These are phyloP conservation scores for Rubia tinctorum DNA, from an alignment of 305 asterid species.

Conservation along the genomic window DNA sequence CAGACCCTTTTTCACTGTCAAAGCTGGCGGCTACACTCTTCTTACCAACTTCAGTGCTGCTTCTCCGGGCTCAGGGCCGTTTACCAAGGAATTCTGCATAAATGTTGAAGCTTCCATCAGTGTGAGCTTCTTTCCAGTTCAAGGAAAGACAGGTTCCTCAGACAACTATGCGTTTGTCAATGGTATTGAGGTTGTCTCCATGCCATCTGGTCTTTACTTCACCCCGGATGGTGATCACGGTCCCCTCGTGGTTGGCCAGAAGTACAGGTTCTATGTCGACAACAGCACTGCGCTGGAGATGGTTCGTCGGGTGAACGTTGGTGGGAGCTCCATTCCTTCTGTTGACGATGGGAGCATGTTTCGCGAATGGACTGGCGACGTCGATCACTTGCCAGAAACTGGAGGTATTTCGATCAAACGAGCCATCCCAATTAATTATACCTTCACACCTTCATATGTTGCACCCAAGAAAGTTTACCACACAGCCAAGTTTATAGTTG, in stretches of 20 bases:
- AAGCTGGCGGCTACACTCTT: constrained; percentile 49
- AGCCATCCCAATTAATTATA: constrained; percentile 23
- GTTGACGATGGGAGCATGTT: constrained; percentile 50
- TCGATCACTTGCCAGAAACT: constrained; percentile 31
- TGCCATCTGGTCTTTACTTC: constrained; percentile 72
- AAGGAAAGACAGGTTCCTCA: constrained; percentile 25
- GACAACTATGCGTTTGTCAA: constrained; percentile 55
- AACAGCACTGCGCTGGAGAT: constrained; percentile 54
- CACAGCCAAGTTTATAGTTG: constrained; percentile 37
- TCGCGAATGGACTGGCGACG: constrained; percentile 55
- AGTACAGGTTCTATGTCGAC: constrained; percentile 47
- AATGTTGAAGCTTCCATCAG: constrained; percentile 31
- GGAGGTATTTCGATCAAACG: constrained; percentile 30
- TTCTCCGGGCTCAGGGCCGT: constrained; percentile 27
- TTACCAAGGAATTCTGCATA: constrained; percentile 55
- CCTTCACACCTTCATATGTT: constrained; percentile 18
- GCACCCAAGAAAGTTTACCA: constrained; percentile 52
- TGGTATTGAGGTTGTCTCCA: constrained; percentile 67
- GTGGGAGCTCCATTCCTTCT: constrained; percentile 49
- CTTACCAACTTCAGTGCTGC: constrained; percentile 52
- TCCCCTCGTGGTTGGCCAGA: constrained; percentile 48
- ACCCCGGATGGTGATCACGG: constrained; percentile 49
- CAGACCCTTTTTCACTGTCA: constrained; percentile 44
- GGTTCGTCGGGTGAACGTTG: constrained; percentile 53
- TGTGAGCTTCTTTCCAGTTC: constrained; percentile 51